Evolutionary conservation across 2,329 filamentous ascomycete species (phyloP).

Genomic region (Penicillium decumbens): DNA sequence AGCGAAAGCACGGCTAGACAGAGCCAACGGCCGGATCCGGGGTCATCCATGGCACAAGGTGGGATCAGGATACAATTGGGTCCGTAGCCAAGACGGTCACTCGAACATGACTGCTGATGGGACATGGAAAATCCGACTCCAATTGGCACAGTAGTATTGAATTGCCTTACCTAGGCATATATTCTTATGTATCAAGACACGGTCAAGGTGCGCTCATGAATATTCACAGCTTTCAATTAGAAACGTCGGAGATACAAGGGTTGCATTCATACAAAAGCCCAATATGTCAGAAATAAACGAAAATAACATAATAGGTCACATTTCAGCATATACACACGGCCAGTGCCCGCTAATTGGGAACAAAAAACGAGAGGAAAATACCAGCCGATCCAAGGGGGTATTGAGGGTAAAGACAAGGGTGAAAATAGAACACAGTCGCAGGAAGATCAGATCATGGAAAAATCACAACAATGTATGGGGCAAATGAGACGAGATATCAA

Average conservation of each 20-base stretch:
- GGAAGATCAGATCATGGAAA: slow-evolving; percentile 3
- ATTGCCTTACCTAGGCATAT: not conserved
- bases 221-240: slow-evolving; percentile 8
- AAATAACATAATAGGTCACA: slow-evolving; percentile 1
- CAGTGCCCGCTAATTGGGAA: slow-evolving; percentile 1
- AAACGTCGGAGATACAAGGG: not conserved
- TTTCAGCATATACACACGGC: not conserved
- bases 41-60: slow-evolving; percentile 1
- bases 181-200: not conserved
- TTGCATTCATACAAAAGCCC: not conserved
- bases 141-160: not conserved
- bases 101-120: not conserved
- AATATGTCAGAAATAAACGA: not conserved
- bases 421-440: not conserved
- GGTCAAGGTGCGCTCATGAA: not conserved
- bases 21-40: slow-evolving; percentile 4
- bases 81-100: not conserved
- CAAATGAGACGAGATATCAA: slow-evolving; percentile 1
- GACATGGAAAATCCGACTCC: not conserved
- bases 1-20: slow-evolving; percentile 4
- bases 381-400: slow-evolving; percentile 22
- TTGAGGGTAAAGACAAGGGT: slow-evolving; percentile 10
- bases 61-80: not conserved
- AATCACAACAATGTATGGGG: slow-evolving; percentile 12
- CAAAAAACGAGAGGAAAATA: slow-evolving; percentile 17